Conservation (phyloP, 257 asterid species). For the Primulina huaijiensis region DNA sequence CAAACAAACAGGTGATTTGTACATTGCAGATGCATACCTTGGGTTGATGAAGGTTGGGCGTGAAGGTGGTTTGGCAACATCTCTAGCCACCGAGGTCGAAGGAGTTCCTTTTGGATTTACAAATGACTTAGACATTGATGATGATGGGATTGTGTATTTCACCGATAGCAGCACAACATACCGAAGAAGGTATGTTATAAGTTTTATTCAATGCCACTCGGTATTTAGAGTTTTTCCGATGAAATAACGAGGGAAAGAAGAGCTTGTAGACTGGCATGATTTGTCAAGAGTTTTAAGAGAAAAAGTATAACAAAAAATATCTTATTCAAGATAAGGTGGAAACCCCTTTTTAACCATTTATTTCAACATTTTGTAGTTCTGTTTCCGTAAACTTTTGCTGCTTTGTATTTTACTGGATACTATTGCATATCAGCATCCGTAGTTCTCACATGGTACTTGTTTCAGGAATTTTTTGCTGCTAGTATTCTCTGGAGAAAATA, state of each 20-base stretch:
- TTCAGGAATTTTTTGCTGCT: slow-evolving; percentile 78
- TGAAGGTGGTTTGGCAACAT: slow-evolving; percentile 87
- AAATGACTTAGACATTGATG: slow-evolving; percentile 82
- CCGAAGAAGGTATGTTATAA: slow-evolving; percentile 57
- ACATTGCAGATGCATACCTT: slow-evolving; percentile 92
- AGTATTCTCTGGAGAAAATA: slow-evolving; percentile 70
- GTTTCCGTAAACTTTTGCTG: background rate
- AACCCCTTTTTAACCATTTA: background rate
- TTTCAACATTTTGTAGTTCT: background rate
- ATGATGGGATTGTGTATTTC: slow-evolving; percentile 77
- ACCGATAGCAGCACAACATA: slow-evolving; percentile 86
- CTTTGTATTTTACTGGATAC: background rate
- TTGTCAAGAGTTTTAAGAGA: slow-evolving; percentile 5
- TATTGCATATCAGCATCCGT: background rate
- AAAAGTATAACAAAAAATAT: background rate
- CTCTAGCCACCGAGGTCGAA: slow-evolving; percentile 67
- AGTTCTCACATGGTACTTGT: slow-evolving; percentile 16
- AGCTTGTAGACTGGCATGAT: background rate
- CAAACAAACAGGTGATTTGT: slow-evolving; percentile 73
- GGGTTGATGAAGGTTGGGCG: slow-evolving; percentile 95
- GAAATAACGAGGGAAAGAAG: background rate
- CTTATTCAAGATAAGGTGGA: background rate
- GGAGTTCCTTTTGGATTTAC: slow-evolving; percentile 77
- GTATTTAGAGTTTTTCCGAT: background rate
- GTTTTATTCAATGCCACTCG: background rate